Base-by-base conservation (phyloP, 768 basidiomycete genomes). In the Mycena rebaudengoi region DNA sequence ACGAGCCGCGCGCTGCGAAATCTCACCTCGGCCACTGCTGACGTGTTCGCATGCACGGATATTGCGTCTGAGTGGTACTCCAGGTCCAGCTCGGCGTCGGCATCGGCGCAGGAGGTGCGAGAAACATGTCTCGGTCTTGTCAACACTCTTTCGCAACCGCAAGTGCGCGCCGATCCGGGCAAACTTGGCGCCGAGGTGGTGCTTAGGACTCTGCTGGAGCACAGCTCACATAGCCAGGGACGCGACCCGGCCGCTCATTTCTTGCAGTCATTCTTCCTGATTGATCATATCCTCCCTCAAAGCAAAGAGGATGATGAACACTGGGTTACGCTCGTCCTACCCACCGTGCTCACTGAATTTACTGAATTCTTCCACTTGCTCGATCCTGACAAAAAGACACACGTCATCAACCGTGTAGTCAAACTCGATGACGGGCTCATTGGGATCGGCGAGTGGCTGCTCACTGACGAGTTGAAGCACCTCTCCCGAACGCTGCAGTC, bases 391-490 rank as follows among this genome's bases (percentile, higher is more conserved):
- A 84, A 78, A 41, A 86, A 84, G 70, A 76, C 82, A 3, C 79
- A 81, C 37, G 71, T 93, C 25, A 70, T 92, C 26, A 76, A 82
- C 46, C 82, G 86, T 6, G 79, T 94, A 3, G 78, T 85, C 21
- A 77, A 73, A 18, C 73, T 93, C 14, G 92, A 94, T 65, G 73
- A 79, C 6, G 87, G 85, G 2, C 73, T 80, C 25, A 74, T 85
- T 21, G 88, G 87, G 4, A 75, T 91, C 2, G 89, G 86, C 18
- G 88, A 91, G 62, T 94, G 91, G 91, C 69, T 94, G 25, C 68
- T 94, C 10, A 69, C 76, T n/a, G 86, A 90, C 65, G 89, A 91
- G 62, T 68, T 90, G 60, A 86, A 85, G 71, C 75, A 80, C n/a
- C 75, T 90, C 44, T 74, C 75, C 7, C 73, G 72, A 13, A 70